Conservation (phyloP, 2,329 filamentous ascomycete species). For the Ophiostoma australiae region DNA sequence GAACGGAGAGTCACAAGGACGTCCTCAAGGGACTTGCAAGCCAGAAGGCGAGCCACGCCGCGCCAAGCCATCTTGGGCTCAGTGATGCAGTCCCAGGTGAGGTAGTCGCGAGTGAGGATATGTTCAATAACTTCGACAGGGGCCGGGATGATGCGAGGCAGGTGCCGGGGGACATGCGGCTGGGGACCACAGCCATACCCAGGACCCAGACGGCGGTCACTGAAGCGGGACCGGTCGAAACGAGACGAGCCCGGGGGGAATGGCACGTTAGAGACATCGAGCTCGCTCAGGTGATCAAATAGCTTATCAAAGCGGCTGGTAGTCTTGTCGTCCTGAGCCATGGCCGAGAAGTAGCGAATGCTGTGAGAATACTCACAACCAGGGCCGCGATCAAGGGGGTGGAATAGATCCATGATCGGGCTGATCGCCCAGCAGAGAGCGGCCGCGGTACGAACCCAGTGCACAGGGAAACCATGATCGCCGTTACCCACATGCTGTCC, state of each 20-base stretch:
- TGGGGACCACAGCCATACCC: constrained; percentile 12
- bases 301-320: background rate
- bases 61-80: constrained; percentile 13
- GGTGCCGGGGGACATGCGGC: background rate
- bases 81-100: background rate
- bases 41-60: constrained; percentile 6
- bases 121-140: background rate
- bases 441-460: constrained; percentile 15
- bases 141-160: background rate
- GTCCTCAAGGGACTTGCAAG: background rate
- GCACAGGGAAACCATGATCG: background rate
- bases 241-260: background rate
- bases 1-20: background rate
- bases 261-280: background rate
- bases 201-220: background rate
- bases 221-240: background rate
- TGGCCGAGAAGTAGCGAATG: constrained; percentile 18
- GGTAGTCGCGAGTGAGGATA: background rate
- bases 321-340: constrained; percentile 12
- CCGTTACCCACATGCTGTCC: constrained; percentile 18
- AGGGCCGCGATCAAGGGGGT: constrained; percentile 16
- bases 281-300: background rate
- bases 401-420: constrained; percentile 20
- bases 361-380: background rate
- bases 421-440: constrained; percentile 18